phyloP scores from a whole-genome alignment of 805 yeast genomes.

The Saccharomyces kudriavzevii region DNA sequence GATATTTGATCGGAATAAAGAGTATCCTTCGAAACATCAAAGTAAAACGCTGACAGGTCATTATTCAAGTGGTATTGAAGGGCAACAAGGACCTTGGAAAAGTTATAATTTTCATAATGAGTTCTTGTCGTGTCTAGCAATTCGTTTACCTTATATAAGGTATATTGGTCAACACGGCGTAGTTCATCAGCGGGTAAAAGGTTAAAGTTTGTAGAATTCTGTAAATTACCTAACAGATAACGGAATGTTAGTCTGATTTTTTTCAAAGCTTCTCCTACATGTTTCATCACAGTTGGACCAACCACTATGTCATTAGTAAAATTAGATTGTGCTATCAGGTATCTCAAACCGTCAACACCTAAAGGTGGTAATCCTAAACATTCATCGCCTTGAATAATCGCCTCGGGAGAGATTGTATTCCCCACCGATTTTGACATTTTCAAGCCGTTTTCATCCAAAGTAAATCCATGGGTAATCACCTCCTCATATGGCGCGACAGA shows the following conservation, averaged over 20 bases:
- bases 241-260: slow-evolving; percentile 76
- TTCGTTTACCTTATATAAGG: slow-evolving; percentile 45
- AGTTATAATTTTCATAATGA: slow-evolving; percentile 52
- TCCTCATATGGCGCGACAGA: slow-evolving; percentile 57
- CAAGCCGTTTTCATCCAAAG: slow-evolving; percentile 72
- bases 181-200: slow-evolving; percentile 36
- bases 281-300: slow-evolving; percentile 61
- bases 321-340: slow-evolving; percentile 86
- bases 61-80: slow-evolving; percentile 66
- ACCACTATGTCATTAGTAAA: slow-evolving; percentile 73
- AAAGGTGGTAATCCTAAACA: slow-evolving; percentile 47
- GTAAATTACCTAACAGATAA: slow-evolving; percentile 72
- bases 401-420: slow-evolving; percentile 63
- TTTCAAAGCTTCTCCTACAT: slow-evolving; percentile 72
- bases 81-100: slow-evolving; percentile 59
- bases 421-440: slow-evolving; percentile 95
- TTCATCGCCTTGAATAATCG: slow-evolving; percentile 54
- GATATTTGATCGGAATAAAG: slow-evolving; percentile 58
- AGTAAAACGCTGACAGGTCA: slow-evolving; percentile 73
- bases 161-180: slow-evolving; percentile 50
- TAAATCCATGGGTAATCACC: slow-evolving; percentile 89
- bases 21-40: slow-evolving; percentile 78
- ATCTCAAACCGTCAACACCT: slow-evolving; percentile 85
- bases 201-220: slow-evolving; percentile 31
- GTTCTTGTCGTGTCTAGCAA: slow-evolving; percentile 37